Percentiles rank a stretch among this genome's conserved stretches.
These are phyloP conservation scores for Exophiala aquamarina DNA, from an alignment of 2,329 filamentous ascomycete species.

Conservation along the genomic window DNA sequence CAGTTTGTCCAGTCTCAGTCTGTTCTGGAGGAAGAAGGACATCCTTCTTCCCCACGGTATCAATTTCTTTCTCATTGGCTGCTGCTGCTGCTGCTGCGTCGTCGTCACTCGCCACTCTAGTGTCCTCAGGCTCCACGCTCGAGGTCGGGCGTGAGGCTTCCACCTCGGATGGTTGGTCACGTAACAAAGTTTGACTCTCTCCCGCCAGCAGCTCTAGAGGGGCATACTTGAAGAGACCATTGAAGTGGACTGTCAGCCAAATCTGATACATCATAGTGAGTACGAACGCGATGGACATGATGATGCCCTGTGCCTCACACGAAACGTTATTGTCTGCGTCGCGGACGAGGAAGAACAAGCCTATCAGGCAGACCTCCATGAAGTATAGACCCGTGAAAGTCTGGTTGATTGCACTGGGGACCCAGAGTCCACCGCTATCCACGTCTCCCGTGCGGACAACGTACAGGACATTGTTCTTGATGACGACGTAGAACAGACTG, in stretches of 20 bases:
- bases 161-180: conserved; percentile 6
- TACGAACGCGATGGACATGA: conserved; percentile 17
- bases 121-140: not conserved
- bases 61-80: conserved; percentile 6
- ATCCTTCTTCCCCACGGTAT: not conserved
- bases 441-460: conserved; percentile 17
- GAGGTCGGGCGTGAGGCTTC: conserved; percentile 8
- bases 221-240: conserved; percentile 19
- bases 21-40: not conserved
- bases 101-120: conserved; percentile 1
- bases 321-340: conserved; percentile 12
- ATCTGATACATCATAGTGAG: conserved; percentile 18
- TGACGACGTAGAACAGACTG: conserved; percentile 18
- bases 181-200: conserved; percentile 13
- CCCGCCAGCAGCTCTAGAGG: conserved; percentile 12
- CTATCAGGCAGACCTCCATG: conserved; percentile 21
- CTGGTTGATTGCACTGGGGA: conserved; percentile 21
- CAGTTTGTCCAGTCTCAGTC: not conserved
- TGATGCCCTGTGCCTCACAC: conserved; percentile 19
- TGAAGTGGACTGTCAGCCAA: conserved; percentile 18
- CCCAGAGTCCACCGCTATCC: conserved; percentile 17
- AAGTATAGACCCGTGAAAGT: conserved; percentile 20
- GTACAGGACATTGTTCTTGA: conserved; percentile 21
- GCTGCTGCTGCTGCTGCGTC: not conserved
- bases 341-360: conserved; percentile 20